phyloP scores from a whole-genome alignment of 352 stramenopile species.

The Blastocystis hominis region DNA sequence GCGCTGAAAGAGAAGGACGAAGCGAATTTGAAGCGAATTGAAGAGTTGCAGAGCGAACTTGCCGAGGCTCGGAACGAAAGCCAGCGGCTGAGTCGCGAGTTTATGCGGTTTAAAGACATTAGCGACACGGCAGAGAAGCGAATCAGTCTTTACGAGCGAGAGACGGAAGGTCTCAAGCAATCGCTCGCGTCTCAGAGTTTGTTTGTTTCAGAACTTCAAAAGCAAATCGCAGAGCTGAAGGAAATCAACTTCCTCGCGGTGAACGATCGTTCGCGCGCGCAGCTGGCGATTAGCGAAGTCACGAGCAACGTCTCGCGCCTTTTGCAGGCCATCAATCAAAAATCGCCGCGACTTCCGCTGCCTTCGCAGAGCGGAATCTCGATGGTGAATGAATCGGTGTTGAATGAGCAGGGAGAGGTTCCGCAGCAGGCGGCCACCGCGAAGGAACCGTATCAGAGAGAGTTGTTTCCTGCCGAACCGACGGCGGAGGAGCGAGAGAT shows the following conservation, averaged over 20 bases:
- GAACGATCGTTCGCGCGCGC: conserved; percentile 12
- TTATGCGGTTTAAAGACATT: conserved; percentile 36
- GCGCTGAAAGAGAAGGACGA: neutral
- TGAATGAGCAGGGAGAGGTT: neutral
- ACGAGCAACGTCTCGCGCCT: conserved; percentile 11
- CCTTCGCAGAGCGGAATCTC: neutral
- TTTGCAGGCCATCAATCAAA: neutral
- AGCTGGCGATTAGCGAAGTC: conserved; percentile 25
- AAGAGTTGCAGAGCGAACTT: neutral
- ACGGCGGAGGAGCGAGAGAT: conserved; percentile 21
- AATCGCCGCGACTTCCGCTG: neutral
- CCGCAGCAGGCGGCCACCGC: neutral
- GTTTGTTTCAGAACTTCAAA: conserved; percentile 14
- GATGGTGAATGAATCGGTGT: neutral
- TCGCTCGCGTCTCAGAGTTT: conserved; percentile 4
- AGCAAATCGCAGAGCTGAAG: conserved; percentile 11
- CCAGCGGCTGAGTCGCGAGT: conserved; percentile 5
- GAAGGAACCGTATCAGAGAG: neutral
- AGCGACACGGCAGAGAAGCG: neutral
- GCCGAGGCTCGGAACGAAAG: conserved; percentile 36
- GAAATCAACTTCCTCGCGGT: conserved; percentile 7
- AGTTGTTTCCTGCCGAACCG: neutral
- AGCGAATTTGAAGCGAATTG: neutral
- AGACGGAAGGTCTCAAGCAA: conserved; percentile 8
- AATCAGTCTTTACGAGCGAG: neutral